Evolutionary conservation across 1,284 basidiomycete species (phyloP).

Genomic region (Tilletia walkeri): DNA sequence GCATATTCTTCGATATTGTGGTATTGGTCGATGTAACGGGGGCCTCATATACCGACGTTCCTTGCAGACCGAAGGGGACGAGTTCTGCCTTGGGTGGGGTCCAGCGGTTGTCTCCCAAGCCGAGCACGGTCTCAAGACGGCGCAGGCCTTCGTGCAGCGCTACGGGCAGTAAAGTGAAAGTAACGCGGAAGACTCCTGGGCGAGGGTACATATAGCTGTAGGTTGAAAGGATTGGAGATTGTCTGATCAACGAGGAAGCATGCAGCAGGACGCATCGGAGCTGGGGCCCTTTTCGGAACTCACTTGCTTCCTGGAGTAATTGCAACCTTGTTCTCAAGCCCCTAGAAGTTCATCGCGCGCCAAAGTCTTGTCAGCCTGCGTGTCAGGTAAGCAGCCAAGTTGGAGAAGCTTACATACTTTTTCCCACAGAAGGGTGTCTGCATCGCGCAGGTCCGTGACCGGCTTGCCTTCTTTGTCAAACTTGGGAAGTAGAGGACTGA

Average conservation of each 20-base stretch:
- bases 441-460: conserved; percentile 8
- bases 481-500: conserved; percentile 80
- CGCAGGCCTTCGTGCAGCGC: conserved; percentile 33
- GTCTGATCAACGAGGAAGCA: background rate
- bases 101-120: conserved; percentile 21
- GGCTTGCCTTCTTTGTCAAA: conserved; percentile 22
- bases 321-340: conserved; percentile 12
- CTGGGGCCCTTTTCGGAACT: background rate
- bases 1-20: background rate
- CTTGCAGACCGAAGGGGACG: background rate
- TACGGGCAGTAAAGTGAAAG: conserved; percentile 30
- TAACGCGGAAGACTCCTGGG: conserved; percentile 13
- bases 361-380: too few species aligned
- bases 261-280: background rate
- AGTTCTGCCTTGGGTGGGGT: background rate
- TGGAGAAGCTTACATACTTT: background rate
- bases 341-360: background rate
- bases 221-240: background rate
- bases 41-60: background rate
- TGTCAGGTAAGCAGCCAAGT: too few species aligned
- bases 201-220: background rate
- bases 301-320: conserved; percentile 20
- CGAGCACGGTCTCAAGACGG: conserved; percentile 30
- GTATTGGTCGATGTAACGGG: too few species aligned
- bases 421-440: conserved; percentile 26